Evolutionary conservation across 1,284 basidiomycete species (phyloP).

Genomic region (Rhizoctonia solani): DNA sequence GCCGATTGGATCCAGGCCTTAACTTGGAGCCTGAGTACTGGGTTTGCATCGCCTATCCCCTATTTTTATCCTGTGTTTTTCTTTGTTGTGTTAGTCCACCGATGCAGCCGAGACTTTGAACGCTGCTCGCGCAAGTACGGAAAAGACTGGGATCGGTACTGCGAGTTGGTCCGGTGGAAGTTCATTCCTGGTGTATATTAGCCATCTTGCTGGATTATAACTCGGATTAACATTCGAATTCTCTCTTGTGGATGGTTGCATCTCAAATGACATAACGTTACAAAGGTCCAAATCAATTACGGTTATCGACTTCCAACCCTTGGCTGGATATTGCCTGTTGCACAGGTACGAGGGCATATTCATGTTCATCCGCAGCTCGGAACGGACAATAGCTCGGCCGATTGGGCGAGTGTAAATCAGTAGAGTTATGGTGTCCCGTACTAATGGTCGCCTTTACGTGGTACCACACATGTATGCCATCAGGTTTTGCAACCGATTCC

Average conservation of each 20-base stretch:
- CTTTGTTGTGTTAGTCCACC: slow-evolving; percentile 84
- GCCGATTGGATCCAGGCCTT: slow-evolving; percentile 89
- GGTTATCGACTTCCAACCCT: too few relatives aligned
- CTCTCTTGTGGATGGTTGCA: not conserved
- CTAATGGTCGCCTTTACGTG: too few relatives aligned
- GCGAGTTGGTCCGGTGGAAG: slow-evolving; percentile 82
- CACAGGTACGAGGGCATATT: too few relatives aligned
- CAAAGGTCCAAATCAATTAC: too few relatives aligned
- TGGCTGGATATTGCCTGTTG: too few relatives aligned
- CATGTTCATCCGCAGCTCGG: too few relatives aligned
- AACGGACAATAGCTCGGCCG: too few relatives aligned
- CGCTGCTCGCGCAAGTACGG: slow-evolving; percentile 92
- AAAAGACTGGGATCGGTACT: slow-evolving; percentile 93
- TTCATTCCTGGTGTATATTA: slow-evolving; percentile 74
- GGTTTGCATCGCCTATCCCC: slow-evolving; percentile 83
- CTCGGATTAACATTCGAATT: not conserved
- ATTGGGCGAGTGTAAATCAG: too few relatives aligned
- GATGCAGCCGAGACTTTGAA: slow-evolving; percentile 90
- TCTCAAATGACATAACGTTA: too few relatives aligned
- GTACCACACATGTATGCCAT: too few relatives aligned
- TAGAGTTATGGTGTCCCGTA: too few relatives aligned
- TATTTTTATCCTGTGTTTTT: slow-evolving; percentile 97
- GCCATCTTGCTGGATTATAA: not conserved
- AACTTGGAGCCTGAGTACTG: slow-evolving; percentile 88
- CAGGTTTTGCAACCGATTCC: too few relatives aligned